Evolutionary conservation across 306 rosid species (phyloP).

Genomic region (Benincasa hispida): DNA sequence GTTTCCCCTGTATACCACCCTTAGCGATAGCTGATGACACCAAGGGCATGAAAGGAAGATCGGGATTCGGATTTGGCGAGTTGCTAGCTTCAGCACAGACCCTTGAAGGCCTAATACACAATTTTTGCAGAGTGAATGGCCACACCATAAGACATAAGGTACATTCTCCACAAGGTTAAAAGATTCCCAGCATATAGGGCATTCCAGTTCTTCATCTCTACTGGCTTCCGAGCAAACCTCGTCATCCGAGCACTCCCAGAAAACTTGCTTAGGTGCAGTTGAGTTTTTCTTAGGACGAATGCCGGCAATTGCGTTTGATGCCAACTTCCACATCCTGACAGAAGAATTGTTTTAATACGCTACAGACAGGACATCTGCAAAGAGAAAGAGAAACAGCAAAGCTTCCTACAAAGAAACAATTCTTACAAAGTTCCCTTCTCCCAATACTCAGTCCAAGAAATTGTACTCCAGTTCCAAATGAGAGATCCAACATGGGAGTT

Average conservation of each 20-base stretch:
- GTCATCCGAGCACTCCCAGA: slow-evolving; percentile 68
- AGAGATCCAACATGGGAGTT: background rate
- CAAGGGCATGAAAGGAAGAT: slow-evolving; percentile 74
- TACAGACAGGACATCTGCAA: background rate
- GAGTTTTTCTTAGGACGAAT: slow-evolving; percentile 50
- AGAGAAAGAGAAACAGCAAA: background rate
- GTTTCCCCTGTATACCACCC: slow-evolving; percentile 62
- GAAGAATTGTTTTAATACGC: background rate
- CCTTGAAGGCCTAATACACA: slow-evolving; percentile 88
- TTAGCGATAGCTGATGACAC: slow-evolving; percentile 65
- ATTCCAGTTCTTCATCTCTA: slow-evolving; percentile 74
- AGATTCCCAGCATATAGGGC: slow-evolving; percentile 89
- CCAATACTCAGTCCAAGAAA: background rate
- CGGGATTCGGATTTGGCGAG: slow-evolving; percentile 58
- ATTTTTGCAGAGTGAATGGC: slow-evolving; percentile 80
- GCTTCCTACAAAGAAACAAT: background rate
- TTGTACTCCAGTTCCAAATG: background rate
- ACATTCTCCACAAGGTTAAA: slow-evolving; percentile 92
- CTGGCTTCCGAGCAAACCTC: slow-evolving; percentile 67
- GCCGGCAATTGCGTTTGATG: slow-evolving; percentile 53
- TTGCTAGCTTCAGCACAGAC: slow-evolving; percentile 54
- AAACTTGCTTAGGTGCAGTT: slow-evolving; percentile 24
- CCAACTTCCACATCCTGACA: slow-evolving; percentile 63
- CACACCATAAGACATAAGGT: slow-evolving; percentile 94
- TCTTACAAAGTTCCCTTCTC: background rate